These are phyloP conservation scores for Boletus sp. DNA, from an alignment of 1,284 basidiomycete species.

Conservation along the genomic window DNA sequence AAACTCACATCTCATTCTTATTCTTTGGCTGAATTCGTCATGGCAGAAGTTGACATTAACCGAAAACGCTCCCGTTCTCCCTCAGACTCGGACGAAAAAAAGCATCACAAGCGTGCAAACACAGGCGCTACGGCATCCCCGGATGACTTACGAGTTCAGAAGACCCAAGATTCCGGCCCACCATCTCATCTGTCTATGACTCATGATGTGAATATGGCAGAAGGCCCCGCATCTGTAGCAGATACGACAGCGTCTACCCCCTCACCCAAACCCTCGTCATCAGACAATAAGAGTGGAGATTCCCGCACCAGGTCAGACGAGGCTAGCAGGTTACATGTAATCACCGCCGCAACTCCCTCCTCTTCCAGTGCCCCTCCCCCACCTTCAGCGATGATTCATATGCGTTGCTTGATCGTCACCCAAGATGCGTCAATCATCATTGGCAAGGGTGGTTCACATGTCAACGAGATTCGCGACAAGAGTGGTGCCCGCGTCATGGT, in stretches of 20 bases:
- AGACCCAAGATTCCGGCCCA: slow-evolving; percentile 41
- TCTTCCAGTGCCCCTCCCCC: slow-evolving; percentile 44
- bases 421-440: slow-evolving; percentile 99
- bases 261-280: slow-evolving; percentile 43
- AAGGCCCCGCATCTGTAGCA: slow-evolving; percentile 46
- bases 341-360: slow-evolving; percentile 47
- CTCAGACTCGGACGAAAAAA: slow-evolving; percentile 75
- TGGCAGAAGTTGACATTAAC: slow-evolving; percentile 77
- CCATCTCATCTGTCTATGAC: slow-evolving; percentile 44
- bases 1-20: slow-evolving; percentile 43
- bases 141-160: slow-evolving; percentile 53
- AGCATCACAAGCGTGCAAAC: slow-evolving; percentile 78
- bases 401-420: slow-evolving; percentile 97
- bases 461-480: slow-evolving; percentile 98
- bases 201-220: slow-evolving; percentile 62
- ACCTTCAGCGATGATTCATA: slow-evolving; percentile 78
- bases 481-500: slow-evolving; percentile 94
- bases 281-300: slow-evolving; percentile 40
- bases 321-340: slow-evolving; percentile 34
- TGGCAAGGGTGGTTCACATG: slow-evolving; percentile 93
- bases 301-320: slow-evolving; percentile 36
- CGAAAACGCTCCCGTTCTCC: slow-evolving; percentile 84
- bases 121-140: slow-evolving; percentile 61
- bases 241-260: slow-evolving; percentile 59
- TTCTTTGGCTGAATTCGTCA: slow-evolving; percentile 58